Base-by-base conservation (phyloP, 2,329 filamentous ascomycete genomes). In the Stagonosporopsis rhizophila region DNA sequence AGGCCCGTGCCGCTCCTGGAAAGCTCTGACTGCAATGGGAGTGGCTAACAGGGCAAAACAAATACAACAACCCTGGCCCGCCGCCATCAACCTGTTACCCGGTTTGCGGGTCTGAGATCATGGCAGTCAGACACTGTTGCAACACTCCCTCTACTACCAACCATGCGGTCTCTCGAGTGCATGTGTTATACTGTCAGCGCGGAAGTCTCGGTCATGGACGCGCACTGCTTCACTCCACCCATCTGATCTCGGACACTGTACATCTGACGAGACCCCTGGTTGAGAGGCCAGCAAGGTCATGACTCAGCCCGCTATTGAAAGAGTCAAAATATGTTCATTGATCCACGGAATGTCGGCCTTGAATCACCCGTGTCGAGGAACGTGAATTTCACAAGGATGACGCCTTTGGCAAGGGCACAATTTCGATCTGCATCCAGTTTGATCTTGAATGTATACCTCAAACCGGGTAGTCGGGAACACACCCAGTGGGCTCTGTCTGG, bases 381-480 rank as follows among this genome's bases (percentile, higher is more conserved):
- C 11, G 28, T 25, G 32, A 37, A 48, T 9, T 34, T 45, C 41
- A 42, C 34, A 44, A 46, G 12, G 41, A 22, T 27, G 34, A 48
- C 44, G 59, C 61, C 53, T 66, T 57, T 45, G 59, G 61, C 49
- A 52, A 52, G 20, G 56, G 58, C 68, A 65, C 55, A 58, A 60
- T 44, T 61, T 54, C 38, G 58, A 46, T 56, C 58, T 58, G 53
- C 59, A 39, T 40, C 49, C 45, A 48, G 40, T 17, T 42, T 39
- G n/a, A 53, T 30, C 40, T 56, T 44, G 34, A 53, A 40, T 44
- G 34, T 52, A 40, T 32, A 40, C 58, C 61, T 53, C 53, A 22
- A 64, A 71, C 70, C 70, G 39, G 71, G 71, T 69, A 64, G 39
- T 49, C 59, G 70, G 71, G 58, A 58, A 37, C 34, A 23, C 27